Percentiles rank a stretch among this genome's conserved stretches.
Conservation (phyloP, 331 rosid genomes). For the Rhamnella rubrinervis region DNA sequence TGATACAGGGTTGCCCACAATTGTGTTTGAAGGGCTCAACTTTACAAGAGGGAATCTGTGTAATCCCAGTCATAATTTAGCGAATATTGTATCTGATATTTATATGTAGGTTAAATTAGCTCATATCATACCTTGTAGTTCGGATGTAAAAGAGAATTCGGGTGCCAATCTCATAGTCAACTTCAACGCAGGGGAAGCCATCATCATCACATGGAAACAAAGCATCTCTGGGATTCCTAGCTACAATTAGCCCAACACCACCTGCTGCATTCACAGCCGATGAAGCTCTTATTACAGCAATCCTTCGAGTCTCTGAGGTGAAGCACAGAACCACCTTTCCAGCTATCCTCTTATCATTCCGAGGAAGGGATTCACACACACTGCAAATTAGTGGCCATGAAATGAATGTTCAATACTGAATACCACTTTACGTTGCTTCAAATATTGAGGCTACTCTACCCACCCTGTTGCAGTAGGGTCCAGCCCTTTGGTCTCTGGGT, state of each 20-base stretch:
- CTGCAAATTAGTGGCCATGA: constrained; percentile 16
- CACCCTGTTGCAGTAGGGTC: constrained; percentile 19
- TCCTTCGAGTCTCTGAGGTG: constrained; percentile 15
- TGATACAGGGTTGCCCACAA: constrained; percentile 43
- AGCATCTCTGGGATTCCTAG: constrained; percentile 14
- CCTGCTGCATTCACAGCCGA: constrained; percentile 30
- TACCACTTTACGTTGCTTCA: background rate
- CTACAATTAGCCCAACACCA: constrained; percentile 35
- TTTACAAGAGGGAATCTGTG: constrained; percentile 26
- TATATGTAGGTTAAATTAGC: background rate
- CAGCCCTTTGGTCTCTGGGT: constrained; percentile 21
- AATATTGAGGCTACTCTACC: background rate
- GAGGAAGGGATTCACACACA: constrained; percentile 28
- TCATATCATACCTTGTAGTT: constrained; percentile 22
- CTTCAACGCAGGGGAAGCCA: constrained; percentile 34
- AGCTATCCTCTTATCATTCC: constrained; percentile 12
- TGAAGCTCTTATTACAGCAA: constrained; percentile 6
- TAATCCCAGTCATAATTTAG: background rate
- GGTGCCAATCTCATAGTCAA: constrained; percentile 33
- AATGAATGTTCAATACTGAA: background rate
- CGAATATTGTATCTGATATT: background rate
- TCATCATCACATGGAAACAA: constrained; percentile 12
- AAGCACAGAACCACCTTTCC: constrained; percentile 47
- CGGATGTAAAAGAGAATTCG: constrained; percentile 31
- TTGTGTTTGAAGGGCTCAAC: constrained; percentile 36